Conservation (phyloP, 2,329 filamentous ascomycete species). For the Microcyclospora pomicola region DNA sequence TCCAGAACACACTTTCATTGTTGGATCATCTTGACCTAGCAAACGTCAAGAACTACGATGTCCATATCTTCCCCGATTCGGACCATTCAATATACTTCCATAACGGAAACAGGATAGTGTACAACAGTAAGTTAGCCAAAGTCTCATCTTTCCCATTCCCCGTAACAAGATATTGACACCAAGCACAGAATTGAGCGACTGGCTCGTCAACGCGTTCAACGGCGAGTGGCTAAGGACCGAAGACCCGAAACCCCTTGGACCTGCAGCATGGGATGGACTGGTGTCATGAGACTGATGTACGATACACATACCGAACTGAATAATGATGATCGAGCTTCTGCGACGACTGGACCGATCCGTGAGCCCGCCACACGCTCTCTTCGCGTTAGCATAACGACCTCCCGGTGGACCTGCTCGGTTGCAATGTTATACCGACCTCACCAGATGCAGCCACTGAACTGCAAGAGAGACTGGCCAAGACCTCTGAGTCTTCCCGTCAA, state of each 20-base stretch:
- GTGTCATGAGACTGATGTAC: too few species aligned
- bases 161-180: neutral
- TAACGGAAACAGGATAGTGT: conserved; percentile 80
- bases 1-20: conserved; percentile 82
- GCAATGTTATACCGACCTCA: too few species aligned
- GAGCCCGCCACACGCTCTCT: too few species aligned
- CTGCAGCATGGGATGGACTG: too few species aligned
- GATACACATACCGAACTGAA: too few species aligned
- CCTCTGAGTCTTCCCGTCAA: too few species aligned
- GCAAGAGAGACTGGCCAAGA: too few species aligned
- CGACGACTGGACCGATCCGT: too few species aligned
- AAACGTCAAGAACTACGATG: conserved; percentile 81
- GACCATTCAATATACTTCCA: conserved; percentile 95
- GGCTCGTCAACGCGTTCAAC: conserved; percentile 95
- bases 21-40: conserved; percentile 75
- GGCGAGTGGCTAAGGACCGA: conserved; percentile 68
- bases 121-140: conserved; percentile 59
- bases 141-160: neutral
- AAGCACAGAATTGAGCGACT: conserved; percentile 59
- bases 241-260: conserved; percentile 33
- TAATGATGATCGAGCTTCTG: too few species aligned
- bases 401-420: too few species aligned
- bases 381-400: too few species aligned
- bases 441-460: too few species aligned
- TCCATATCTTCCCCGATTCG: conserved; percentile 92